Conservation (phyloP, 2,329 filamentous ascomycete genomes). For the Cytospora leucostoma region DNA sequence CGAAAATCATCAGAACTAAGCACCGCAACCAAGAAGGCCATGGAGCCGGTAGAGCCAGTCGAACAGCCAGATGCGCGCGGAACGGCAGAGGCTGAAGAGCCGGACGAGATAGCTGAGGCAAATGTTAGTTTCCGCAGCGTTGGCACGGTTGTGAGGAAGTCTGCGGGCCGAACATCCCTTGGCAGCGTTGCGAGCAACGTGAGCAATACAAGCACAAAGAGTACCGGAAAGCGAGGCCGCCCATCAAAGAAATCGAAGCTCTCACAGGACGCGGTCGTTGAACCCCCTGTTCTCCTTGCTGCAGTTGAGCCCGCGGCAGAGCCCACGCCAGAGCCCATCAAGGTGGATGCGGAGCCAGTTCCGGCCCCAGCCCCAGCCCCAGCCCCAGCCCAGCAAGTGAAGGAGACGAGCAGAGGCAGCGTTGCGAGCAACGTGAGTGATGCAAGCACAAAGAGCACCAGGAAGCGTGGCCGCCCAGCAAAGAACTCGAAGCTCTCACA, state of each 20-base stretch:
- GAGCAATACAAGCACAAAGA: constrained; percentile 13
- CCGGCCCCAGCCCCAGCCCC: constrained; percentile 29
- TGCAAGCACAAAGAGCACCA: constrained; percentile 13
- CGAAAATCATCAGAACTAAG: constrained; percentile 55
- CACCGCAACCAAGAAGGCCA: constrained; percentile 45
- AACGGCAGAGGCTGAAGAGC: constrained; percentile 29
- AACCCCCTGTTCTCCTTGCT: background rate
- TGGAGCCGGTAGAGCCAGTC: constrained; percentile 33
- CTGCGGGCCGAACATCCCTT: constrained; percentile 23
- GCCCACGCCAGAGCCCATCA: constrained; percentile 23
- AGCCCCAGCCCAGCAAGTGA: constrained; percentile 12
- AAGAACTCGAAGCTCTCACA: constrained; percentile 14
- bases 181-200: constrained; percentile 13
- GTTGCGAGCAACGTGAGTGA: constrained; percentile 6
- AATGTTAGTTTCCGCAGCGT: constrained; percentile 46
- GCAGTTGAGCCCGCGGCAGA: background rate
- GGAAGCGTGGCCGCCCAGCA: constrained; percentile 26
- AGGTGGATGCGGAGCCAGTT: constrained; percentile 7
- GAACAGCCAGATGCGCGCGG: constrained; percentile 31
- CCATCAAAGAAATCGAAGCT: constrained; percentile 17
- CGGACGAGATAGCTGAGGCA: constrained; percentile 38
- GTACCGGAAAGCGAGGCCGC: constrained; percentile 25
- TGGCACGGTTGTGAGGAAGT: constrained; percentile 45
- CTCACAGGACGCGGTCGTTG: background rate
- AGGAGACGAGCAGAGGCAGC: background rate